phyloP scores from a whole-genome alignment of 345 rosid genomes.

The Brassica napus region DNA sequence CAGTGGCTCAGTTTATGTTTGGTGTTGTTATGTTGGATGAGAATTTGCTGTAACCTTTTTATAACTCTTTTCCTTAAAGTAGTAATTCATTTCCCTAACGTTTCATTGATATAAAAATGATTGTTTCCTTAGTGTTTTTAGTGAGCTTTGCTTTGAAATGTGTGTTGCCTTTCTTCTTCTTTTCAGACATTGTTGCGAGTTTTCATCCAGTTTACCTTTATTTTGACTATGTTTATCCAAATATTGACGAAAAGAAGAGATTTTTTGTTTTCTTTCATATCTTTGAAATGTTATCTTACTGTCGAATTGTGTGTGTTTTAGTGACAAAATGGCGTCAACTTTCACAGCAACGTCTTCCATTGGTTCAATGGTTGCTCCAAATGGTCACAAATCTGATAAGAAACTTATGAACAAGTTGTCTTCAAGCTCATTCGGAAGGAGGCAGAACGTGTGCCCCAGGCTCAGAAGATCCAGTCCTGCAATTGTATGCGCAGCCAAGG shows the following conservation, averaged over 20 bases:
- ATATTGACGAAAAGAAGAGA: neutral
- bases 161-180: slow-evolving; percentile 12
- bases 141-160: neutral
- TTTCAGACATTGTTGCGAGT: neutral
- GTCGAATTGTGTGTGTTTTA: slow-evolving; percentile 22
- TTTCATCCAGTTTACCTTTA: neutral
- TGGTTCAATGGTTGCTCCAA: slow-evolving; percentile 68
- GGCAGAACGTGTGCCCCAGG: slow-evolving; percentile 50
- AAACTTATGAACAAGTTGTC: slow-evolving; percentile 46
- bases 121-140: neutral
- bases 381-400: slow-evolving; percentile 55
- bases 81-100: neutral
- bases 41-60: neutral
- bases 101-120: neutral
- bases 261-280: neutral
- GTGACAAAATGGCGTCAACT: slow-evolving; percentile 68
- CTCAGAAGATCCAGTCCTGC: slow-evolving; percentile 49
- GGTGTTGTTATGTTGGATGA: neutral
- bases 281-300: neutral
- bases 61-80: neutral
- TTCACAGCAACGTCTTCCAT: slow-evolving; percentile 71
- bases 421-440: slow-evolving; percentile 55
- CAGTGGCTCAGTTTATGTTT: neutral
- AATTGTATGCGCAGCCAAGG: slow-evolving; percentile 86
- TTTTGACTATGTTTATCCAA: neutral